phyloP scores from a whole-genome alignment of 441 rosid species.

The Dalechampia spathulata region DNA sequence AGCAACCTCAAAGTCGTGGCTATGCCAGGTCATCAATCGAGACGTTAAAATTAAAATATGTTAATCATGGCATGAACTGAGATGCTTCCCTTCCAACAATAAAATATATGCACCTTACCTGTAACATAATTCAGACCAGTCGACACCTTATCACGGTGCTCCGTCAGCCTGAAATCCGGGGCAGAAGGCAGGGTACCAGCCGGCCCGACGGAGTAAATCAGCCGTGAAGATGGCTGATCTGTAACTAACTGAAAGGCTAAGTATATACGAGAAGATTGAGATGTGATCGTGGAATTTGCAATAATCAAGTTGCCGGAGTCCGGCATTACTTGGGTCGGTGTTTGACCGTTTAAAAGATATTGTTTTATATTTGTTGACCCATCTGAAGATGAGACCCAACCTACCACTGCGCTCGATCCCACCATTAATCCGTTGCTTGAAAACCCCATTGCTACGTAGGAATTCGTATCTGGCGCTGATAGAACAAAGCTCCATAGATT shows the following conservation, averaged over 20 bases:
- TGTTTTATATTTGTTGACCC: constrained; percentile 31
- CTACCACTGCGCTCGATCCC: constrained; percentile 75
- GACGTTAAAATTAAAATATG: too few species aligned
- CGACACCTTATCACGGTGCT: constrained; percentile 43
- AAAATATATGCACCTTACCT: constrained; percentile 36
- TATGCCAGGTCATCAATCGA: too few species aligned
- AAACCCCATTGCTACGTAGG: constrained; percentile 65
- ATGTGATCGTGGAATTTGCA: constrained; percentile 28
- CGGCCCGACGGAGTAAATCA: constrained; percentile 63
- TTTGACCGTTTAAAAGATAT: constrained; percentile 41
- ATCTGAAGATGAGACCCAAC: constrained; percentile 42
- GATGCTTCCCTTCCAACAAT: too few species aligned
- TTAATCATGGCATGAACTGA: neutral
- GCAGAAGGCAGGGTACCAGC: constrained; percentile 35
- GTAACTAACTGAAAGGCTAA: constrained; percentile 55
- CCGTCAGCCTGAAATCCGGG: constrained; percentile 30
- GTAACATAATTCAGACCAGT: constrained; percentile 48
- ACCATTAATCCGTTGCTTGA: constrained; percentile 52
- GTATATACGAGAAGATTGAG: constrained; percentile 45
- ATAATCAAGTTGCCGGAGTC: constrained; percentile 48
- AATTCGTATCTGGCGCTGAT: constrained; percentile 41
- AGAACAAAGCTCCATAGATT: constrained; percentile 68
- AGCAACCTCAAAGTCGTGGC: neutral
- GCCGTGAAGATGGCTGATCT: constrained; percentile 29
- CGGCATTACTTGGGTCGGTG: constrained; percentile 32